Evolutionary conservation across 371 early-diverging fungal genomes (phyloP).

Genomic region (Mortierella sp.): DNA sequence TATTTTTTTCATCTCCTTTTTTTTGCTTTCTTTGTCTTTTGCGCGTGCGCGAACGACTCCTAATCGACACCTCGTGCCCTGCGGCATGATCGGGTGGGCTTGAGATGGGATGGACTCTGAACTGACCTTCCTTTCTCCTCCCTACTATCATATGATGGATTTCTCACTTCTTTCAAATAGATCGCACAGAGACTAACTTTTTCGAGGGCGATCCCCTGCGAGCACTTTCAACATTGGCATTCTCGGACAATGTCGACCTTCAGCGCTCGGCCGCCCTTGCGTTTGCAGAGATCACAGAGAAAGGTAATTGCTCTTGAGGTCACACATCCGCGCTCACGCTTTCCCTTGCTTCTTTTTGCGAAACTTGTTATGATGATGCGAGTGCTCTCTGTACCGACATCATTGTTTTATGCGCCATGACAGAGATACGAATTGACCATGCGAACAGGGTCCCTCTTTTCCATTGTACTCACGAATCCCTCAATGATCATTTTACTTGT

Average conservation of each 20-base stretch:
- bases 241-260: constrained; percentile 88
- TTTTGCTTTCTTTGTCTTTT: background rate
- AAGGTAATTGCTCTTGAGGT: constrained; percentile 60
- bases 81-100: background rate
- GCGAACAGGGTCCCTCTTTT: constrained; percentile 1
- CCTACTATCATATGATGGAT: constrained; percentile 30
- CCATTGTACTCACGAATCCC: background rate
- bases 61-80: constrained; percentile 10
- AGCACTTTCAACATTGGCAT: constrained; percentile 86
- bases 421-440: constrained; percentile 9
- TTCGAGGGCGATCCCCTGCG: constrained; percentile 90
- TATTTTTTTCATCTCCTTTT: background rate
- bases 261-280: constrained; percentile 92
- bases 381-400: constrained; percentile 2
- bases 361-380: background rate
- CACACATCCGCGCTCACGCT: background rate
- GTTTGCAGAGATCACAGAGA: constrained; percentile 94
- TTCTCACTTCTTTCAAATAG: constrained; percentile 52
- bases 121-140: constrained; percentile 4
- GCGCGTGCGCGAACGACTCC: background rate
- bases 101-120: background rate
- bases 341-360: background rate
- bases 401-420: constrained; percentile 5
- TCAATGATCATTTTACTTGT: constrained; percentile 3
- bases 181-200: constrained; percentile 84